A percentile compares a stretch with the other conserved stretches of the same genome.
phyloP scores from a whole-genome alignment of 768 basidiomycete genomes.

The Rubroboletus pulcherrimus region DNA sequence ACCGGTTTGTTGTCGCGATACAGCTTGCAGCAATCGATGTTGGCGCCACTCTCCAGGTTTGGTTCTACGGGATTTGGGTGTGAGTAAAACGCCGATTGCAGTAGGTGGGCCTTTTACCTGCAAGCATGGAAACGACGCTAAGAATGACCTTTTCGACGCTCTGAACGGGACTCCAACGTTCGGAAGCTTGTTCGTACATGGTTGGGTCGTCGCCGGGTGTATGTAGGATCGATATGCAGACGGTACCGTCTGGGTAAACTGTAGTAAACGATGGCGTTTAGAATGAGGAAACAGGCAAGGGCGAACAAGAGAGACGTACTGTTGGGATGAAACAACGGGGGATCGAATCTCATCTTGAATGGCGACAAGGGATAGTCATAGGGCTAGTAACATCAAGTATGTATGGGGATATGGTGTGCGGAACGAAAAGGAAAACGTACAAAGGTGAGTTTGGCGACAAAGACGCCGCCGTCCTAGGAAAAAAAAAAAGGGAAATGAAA shows the following conservation, averaged over 20 bases:
- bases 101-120: slow-evolving; percentile 45
- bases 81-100: too few species aligned
- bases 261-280: not conserved
- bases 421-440: slow-evolving; percentile 43
- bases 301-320: slow-evolving; percentile 48
- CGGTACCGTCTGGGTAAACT: slow-evolving; percentile 96
- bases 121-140: slow-evolving; percentile 96
- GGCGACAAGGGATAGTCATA: slow-evolving; percentile 94
- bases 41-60: slow-evolving; percentile 95
- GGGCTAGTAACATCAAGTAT: not conserved
- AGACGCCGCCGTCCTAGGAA: slow-evolving; percentile 86
- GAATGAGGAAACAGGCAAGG: not conserved
- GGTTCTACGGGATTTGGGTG: slow-evolving; percentile 55
- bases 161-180: slow-evolving; percentile 99
- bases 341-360: slow-evolving; percentile 99
- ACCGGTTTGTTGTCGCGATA: slow-evolving; percentile 82
- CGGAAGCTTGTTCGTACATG: slow-evolving; percentile 92
- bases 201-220: slow-evolving; percentile 89
- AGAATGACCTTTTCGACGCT: slow-evolving; percentile 96
- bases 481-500: too few species aligned
- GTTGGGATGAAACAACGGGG: slow-evolving; percentile 96
- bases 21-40: slow-evolving; percentile 95
- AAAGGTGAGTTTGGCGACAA: slow-evolving; percentile 88
- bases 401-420: too few species aligned
- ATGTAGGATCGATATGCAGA: slow-evolving; percentile 98